Evolutionary conservation across 352 stramenopile species (phyloP), one percentile per base, ranked within the genome.

Genomic region (Phytopythium boreale): DNA sequence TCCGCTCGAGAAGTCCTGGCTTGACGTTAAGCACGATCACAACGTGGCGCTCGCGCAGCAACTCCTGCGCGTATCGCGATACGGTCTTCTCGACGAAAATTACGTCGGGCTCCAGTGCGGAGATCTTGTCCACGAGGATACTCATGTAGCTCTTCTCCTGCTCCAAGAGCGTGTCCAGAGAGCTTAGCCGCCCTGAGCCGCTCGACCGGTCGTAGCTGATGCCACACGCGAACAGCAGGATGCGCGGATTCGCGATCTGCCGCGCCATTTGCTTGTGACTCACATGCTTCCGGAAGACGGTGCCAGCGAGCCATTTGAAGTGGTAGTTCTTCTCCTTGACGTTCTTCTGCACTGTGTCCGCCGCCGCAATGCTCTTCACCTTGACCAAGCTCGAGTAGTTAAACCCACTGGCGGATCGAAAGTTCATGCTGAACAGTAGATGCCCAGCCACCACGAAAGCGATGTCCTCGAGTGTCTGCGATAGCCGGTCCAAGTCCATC

Each of bases 121-220:
- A 89, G 62, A 99, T 99, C 64, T 99, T 99, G 26, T 95, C 86
- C 19, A 99, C 96, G 19, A 99, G 76, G 52, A 98, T 98, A 67
- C 96, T 82, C 82, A 99, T 98, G 72, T 99, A 99, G 61, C 95
- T 92, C 64, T 98, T 90, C 76, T 99, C 97, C 71, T 98, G 89
- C 69, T 99, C 97, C 29, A 99, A 70, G 9, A 99, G 67, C 12
- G 94, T 98, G 67, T 99, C 96, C 0, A 99, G 75, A 0, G 92
- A 98, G 56, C 89, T 96, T 52, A 99, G 91, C 31, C 87, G 82
- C 11, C 89, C 90, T 49, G 94, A 81, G 7, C 80, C 80, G 24
- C 71, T 80, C 1, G 90, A 94, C 20, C 96, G 87, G 29, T 97
- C 96, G 69, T 98, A 99, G 71, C 98, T 98, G 62, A 99, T 99